Percentiles rank a stretch among this genome's conserved stretches.
These are phyloP conservation scores for Kwoniella botswanensis DNA, from an alignment of 768 basidiomycete species.

Conservation along the genomic window DNA sequence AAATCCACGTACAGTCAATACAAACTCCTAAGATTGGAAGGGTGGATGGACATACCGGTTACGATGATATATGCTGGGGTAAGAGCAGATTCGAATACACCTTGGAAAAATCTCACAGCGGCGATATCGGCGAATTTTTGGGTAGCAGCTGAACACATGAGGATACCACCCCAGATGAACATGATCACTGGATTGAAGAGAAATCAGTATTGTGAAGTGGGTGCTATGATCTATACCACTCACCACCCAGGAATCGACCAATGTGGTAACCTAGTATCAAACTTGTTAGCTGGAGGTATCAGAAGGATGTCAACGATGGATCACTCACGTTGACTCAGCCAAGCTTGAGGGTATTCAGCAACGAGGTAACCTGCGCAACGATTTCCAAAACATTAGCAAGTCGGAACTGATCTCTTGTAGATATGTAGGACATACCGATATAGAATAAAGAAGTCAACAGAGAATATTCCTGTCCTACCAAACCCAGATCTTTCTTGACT, in stretches of 20 bases:
- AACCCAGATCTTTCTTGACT: slow-evolving; percentile 1
- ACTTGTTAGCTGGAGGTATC: no score
- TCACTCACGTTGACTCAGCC: slow-evolving; percentile 11
- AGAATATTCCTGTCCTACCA: slow-evolving; percentile 13
- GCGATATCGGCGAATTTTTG: slow-evolving; percentile 36
- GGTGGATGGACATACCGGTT: slow-evolving; percentile 29
- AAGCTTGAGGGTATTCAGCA: slow-evolving; percentile 17
- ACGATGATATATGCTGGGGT: slow-evolving; percentile 51
- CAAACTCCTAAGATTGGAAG: background rate
- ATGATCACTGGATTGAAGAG: slow-evolving; percentile 5
- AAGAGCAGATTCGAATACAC: slow-evolving; percentile 48
- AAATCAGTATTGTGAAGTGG: background rate
- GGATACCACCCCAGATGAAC: slow-evolving; percentile 14
- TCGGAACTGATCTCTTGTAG: no score
- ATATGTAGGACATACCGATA: background rate
- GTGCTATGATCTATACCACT: background rate
- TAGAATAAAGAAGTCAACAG: slow-evolving; percentile 16
- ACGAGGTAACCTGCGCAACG: slow-evolving; percentile 8
- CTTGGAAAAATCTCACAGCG: slow-evolving; percentile 50
- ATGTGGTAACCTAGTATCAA: slow-evolving; percentile 7
- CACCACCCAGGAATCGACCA: slow-evolving; percentile 10
- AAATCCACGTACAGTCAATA: background rate
- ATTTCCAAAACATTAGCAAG: no score
- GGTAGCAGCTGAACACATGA: slow-evolving; percentile 13
- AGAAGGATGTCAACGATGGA: background rate